Evolutionary conservation across 139 green algal species (phyloP), one percentile per base, ranked within the genome.

Genomic region (Spirogloea muscicola): DNA sequence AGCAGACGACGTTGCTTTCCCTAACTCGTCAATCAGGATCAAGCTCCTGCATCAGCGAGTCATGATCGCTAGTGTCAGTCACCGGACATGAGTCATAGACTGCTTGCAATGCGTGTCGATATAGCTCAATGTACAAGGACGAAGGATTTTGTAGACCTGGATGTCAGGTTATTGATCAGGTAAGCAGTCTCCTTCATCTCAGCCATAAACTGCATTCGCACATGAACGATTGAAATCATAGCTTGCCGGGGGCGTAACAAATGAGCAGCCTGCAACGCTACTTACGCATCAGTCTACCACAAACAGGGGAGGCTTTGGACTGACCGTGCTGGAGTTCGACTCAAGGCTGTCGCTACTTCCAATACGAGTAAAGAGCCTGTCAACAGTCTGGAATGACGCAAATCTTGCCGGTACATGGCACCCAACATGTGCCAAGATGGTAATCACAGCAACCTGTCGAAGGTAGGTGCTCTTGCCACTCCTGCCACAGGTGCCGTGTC

Each of bases 391-490:
- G 60, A 97, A 63, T 9, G 63, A 34, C 21, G 74, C 84, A 0
- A 65, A 78, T 13, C 83, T 61, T 1, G 92, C 92, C 1, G 93
- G 93, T 2, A 98, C 93, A 59, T 86, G 94, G 55, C 62, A 89
- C 4, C 93, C 93, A 1, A 94, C 81, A 78, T 97, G 93, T 1
- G 93, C 93, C 87, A 98, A 87, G 62, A 96, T 87, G 37, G 83
- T 83, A 0, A 91, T 86, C 25, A 98, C 84, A 6, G 87, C 90
- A 29, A 87, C 76, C 71, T 87, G 84, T 3, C 41, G 49, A 44
- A 85, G 72, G 61, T 81, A 65, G 3, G 82, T 88, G 61, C 71
- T 85, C 34, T 86, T 86, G 21, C 79, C 80, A 58, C 74, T 82
- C 74, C 72, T 80, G 72, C 16, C 3, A 75, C 29, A 65, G 46